Conservation (phyloP, 495 filamentous ascomycete species). For the Beverwykella pulmonaria region DNA sequence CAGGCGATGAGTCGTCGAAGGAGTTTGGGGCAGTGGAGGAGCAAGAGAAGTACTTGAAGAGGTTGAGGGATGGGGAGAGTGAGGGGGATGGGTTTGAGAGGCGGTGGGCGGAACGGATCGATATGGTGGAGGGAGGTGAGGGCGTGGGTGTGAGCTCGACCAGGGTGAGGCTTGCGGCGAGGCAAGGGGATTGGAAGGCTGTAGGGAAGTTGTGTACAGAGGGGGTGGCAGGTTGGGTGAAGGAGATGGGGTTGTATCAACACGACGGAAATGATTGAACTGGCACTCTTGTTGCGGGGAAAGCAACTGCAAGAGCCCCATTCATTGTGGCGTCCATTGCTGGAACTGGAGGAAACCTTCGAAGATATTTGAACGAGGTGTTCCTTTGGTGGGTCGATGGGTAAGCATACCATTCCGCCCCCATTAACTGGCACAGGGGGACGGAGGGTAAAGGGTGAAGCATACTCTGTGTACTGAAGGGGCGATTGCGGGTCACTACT, state of each 20-base stretch:
- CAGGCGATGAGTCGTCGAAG: slow-evolving; percentile 13
- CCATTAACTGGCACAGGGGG: no score
- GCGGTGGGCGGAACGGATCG: slow-evolving; percentile 72
- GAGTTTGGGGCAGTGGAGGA: slow-evolving; percentile 46
- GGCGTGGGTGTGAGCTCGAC: slow-evolving; percentile 76
- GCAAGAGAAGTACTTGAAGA: slow-evolving; percentile 43
- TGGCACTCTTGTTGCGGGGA: no score
- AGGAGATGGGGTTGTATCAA: slow-evolving; percentile 55
- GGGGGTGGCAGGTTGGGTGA: slow-evolving; percentile 62
- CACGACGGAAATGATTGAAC: slow-evolving; percentile 36
- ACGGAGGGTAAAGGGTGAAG: no score
- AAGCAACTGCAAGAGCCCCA: not conserved
- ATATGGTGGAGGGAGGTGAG: slow-evolving; percentile 62
- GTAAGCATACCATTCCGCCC: no score
- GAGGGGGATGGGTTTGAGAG: slow-evolving; percentile 60
- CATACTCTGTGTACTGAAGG: no score
- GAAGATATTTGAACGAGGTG: no score
- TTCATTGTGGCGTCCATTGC: no score
- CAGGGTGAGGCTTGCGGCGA: slow-evolving; percentile 67
- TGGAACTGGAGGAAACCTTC: no score
- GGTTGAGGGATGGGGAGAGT: slow-evolving; percentile 46
- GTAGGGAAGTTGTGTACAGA: slow-evolving; percentile 66
- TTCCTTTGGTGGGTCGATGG: no score
- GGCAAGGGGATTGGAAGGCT: slow-evolving; percentile 53
- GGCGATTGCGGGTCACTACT: no score